Percentiles rank a stretch among this genome's conserved stretches.
Evolutionary conservation across 2,329 filamentous ascomycete species (phyloP).

Genomic region (Diaporthe citriasiana): DNA sequence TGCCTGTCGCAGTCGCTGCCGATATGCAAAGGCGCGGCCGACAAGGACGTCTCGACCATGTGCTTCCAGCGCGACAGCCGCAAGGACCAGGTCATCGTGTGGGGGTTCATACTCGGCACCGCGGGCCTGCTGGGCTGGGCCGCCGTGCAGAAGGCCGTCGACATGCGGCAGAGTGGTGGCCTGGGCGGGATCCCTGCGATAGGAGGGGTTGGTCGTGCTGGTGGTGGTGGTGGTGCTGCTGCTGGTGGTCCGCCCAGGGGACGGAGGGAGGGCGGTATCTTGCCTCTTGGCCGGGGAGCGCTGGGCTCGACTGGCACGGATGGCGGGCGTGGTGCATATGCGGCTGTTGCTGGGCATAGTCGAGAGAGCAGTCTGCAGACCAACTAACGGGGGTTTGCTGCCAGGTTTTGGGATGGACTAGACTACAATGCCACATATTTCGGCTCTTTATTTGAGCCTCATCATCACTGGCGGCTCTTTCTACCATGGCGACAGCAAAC

Average conservation of each 20-base stretch:
- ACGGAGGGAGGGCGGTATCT: constrained; percentile 27
- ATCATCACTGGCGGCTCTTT: neutral
- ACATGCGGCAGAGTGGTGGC: constrained; percentile 53
- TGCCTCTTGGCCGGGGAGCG: constrained; percentile 7
- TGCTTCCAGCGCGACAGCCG: constrained; percentile 78
- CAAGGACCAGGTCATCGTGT: constrained; percentile 77
- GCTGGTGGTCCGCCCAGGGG: constrained; percentile 2
- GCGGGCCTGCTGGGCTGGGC: constrained; percentile 73
- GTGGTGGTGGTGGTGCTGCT: constrained; percentile 36
- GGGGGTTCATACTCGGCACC: constrained; percentile 73
- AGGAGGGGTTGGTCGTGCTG: constrained; percentile 16
- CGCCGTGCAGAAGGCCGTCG: constrained; percentile 63
- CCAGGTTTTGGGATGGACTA: too few relatives aligned
- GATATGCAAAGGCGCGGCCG: constrained; percentile 73
- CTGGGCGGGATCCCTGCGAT: constrained; percentile 31
- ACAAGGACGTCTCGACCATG: constrained; percentile 72
- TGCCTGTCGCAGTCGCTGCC: constrained; percentile 71
- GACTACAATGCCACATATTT: neutral
- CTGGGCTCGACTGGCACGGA: constrained; percentile 20
- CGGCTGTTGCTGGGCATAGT: constrained; percentile 45
- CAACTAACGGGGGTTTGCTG: neutral
- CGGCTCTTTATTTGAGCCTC: neutral
- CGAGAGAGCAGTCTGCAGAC: constrained; percentile 37
- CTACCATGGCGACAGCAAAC: too few relatives aligned
- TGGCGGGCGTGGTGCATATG: constrained; percentile 48